phyloP scores from a whole-genome alignment of 441 rosid genomes.

The Bocquillonia castaneifolia region DNA sequence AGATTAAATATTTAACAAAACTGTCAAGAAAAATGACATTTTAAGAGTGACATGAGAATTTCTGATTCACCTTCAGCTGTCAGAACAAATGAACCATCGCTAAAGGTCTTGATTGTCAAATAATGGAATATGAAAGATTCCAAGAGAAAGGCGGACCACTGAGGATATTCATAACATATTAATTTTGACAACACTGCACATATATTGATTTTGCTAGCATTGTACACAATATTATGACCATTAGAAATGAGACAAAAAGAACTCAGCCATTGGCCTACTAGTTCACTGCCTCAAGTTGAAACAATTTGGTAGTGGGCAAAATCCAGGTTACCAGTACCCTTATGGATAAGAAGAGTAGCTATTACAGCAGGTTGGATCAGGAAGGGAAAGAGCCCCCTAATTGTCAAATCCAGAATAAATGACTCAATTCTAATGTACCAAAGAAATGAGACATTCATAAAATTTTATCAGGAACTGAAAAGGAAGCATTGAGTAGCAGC shows the following conservation, averaged over 20 bases:
- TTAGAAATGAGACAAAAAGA: background rate
- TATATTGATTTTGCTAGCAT: background rate
- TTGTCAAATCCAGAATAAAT: background rate
- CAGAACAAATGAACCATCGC: background rate
- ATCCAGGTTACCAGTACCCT: background rate
- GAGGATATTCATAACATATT: background rate
- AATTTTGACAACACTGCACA: slow-evolving; percentile 2
- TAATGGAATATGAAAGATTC: background rate
- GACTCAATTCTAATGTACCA: background rate
- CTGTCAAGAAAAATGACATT: background rate
- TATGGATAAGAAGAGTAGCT: background rate
- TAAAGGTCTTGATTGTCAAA: background rate
- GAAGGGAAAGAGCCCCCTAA: background rate
- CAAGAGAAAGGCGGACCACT: background rate
- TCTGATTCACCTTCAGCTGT: background rate
- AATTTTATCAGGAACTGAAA: background rate
- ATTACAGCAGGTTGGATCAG: background rate
- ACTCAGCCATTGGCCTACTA: background rate
- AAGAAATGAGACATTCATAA: background rate
- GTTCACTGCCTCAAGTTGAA: background rate
- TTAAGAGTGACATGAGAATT: background rate
- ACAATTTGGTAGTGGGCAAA: background rate
- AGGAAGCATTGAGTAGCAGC: background rate
- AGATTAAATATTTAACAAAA: background rate
- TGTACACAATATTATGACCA: background rate